Percentiles rank a stretch among this genome's conserved stretches.
phyloP scores from a whole-genome alignment of 306 rosid species.

The Malus fusca region DNA sequence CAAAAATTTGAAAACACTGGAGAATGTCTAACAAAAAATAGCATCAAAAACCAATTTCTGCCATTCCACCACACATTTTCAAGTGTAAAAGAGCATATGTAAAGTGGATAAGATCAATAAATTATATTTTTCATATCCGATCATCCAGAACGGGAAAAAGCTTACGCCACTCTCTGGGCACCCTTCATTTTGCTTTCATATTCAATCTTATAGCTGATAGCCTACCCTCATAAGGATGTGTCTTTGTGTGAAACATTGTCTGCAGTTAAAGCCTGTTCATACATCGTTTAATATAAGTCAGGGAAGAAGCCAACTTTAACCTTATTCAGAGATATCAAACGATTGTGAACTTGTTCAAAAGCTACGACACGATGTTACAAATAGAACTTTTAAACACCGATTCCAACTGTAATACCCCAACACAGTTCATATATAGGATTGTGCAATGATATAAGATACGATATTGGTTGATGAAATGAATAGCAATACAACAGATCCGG shows the following conservation, averaged over 20 bases:
- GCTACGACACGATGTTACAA: not conserved
- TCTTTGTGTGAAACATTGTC: constrained; percentile 79
- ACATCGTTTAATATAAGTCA: not conserved
- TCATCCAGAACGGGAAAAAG: constrained; percentile 16
- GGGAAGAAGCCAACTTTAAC: not conserved
- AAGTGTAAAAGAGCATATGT: constrained; percentile 5
- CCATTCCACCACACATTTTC: not conserved
- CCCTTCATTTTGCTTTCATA: constrained; percentile 94
- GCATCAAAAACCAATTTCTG: not conserved
- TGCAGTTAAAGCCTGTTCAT: constrained; percentile 67
- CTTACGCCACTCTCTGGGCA: constrained; percentile 93
- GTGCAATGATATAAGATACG: not conserved
- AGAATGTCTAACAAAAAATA: constrained; percentile 3
- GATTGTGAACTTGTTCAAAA: not conserved
- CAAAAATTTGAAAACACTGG: not conserved
- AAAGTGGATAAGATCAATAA: not conserved
- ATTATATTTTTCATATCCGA: constrained; percentile 8
- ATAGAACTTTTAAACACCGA: not conserved
- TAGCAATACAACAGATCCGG: not conserved
- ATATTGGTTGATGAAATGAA: not conserved
- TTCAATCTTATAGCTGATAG: constrained; percentile 83
- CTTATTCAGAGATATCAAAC: not conserved
- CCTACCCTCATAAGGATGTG: constrained; percentile 37
- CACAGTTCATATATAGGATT: not conserved
- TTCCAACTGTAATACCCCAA: not conserved